Evolutionary conservation across 2,329 filamentous ascomycete genomes (phyloP), one percentile per base, ranked within the genome.

Genomic region (Ophiosphaerella korrae): DNA sequence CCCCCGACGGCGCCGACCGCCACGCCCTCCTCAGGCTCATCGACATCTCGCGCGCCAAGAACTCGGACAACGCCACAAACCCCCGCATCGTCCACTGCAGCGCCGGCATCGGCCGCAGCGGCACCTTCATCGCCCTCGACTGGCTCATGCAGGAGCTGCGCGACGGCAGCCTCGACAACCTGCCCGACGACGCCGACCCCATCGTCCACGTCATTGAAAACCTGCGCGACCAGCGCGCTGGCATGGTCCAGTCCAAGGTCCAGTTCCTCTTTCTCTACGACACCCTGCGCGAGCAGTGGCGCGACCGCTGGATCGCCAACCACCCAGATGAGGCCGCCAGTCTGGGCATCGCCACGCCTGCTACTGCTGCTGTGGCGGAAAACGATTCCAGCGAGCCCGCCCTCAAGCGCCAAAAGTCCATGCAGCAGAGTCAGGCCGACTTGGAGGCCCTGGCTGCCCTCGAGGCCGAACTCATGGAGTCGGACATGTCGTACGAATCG

Each of bases 101-200:
- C 68, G 94, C 94, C 7, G 94, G 94, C 34, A 93, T 99, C 12
- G 94, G 94, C 11, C 86, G 94, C 48, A 96, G 90, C 7, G 94
- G 94, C 31, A 97, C 94, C 0, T 99, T 97, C 70, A 96, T 99
- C 65, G 89, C 91, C 1, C 82, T 99, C n/a, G 94, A 97, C 74
- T 91, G 95, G 73, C 83, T 99, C 23, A 81, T 96, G 57, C 83
- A 87, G 32, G 91, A 97, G 73, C 81, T 97, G 8, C 86, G 90
- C 23, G 82, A 86, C 5, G 93, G 92, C 42, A 81, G 86, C 18
- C 75, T 96, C 42, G 80, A 81, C 52, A 44, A 57, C 34, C 58
- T 75, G 7, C 74, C 77, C 8, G 75, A 79, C 9, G 75, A 80
- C 40, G 67, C 74, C 23, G 92, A 97, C 64, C 83, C 88, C 2